Percentiles rank a stretch among this genome's conserved stretches.
phyloP scores from a whole-genome alignment of 768 basidiomycete genomes.

The Dendrothele bispora region DNA sequence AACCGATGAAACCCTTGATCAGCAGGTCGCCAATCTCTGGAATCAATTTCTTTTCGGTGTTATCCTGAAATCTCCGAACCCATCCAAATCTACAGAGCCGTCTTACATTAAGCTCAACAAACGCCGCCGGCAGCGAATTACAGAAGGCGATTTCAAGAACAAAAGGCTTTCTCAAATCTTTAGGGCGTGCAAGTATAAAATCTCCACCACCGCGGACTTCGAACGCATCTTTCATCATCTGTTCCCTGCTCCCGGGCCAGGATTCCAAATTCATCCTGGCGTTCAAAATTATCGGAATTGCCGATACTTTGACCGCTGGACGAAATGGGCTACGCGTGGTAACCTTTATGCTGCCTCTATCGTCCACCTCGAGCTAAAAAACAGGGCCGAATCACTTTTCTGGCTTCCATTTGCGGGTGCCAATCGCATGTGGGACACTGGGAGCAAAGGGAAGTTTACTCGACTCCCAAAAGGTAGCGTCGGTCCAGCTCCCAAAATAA shows the following conservation, averaged over 20 bases:
- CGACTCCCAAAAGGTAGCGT: background rate
- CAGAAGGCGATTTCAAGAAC: background rate
- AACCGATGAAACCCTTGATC: background rate
- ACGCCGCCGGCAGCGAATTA: background rate
- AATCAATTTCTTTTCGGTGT: conserved; percentile 3
- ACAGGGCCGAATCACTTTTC: background rate
- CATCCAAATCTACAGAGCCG: background rate
- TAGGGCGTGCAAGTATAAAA: background rate
- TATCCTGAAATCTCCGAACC: background rate
- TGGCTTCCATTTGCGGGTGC: background rate
- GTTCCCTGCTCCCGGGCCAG: background rate
- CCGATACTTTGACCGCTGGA: background rate
- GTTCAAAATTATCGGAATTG: conserved; percentile 1
- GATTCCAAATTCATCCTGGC: background rate
- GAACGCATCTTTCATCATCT: background rate
- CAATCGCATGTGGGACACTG: background rate
- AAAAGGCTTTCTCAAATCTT: background rate
- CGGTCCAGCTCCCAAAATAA: background rate
- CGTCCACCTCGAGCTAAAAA: background rate
- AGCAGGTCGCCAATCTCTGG: background rate
- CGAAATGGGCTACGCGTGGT: background rate
- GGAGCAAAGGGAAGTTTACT: background rate
- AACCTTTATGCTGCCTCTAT: background rate
- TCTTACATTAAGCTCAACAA: background rate
- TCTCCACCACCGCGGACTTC: background rate